Conservation (phyloP, 2,329 filamentous ascomycete species). For the Xylaria sp. region DNA sequence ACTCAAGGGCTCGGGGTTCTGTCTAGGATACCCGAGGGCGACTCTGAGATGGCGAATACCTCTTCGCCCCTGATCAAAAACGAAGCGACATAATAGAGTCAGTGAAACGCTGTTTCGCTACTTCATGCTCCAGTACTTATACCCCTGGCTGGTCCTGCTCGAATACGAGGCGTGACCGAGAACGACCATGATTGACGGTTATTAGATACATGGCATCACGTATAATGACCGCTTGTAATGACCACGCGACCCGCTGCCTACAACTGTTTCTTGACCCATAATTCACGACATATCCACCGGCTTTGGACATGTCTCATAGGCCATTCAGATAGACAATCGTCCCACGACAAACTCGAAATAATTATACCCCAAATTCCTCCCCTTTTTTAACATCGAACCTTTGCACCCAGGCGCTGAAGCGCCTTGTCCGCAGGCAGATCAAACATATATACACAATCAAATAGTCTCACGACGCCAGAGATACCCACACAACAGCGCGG, state of each 20-base stretch:
- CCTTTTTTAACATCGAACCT: neutral
- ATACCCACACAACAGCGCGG: constrained; percentile 18
- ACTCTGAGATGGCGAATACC: constrained; percentile 60
- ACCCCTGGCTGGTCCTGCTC: constrained; percentile 12
- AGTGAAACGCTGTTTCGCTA: constrained; percentile 38
- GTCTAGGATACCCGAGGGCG: constrained; percentile 68
- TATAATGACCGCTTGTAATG: neutral
- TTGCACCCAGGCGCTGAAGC: neutral
- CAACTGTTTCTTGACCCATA: constrained; percentile 20
- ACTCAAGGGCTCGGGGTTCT: constrained; percentile 59
- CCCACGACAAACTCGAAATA: constrained; percentile 38
- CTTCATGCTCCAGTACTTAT: constrained; percentile 16
- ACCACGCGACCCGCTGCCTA: constrained; percentile 4
- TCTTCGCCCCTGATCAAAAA: constrained; percentile 50
- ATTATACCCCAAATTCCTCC: constrained; percentile 25
- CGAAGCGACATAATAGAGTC: constrained; percentile 51
- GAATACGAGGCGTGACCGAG: neutral
- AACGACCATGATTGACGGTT: neutral
- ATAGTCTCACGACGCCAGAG: constrained; percentile 39
- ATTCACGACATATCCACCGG: constrained; percentile 20
- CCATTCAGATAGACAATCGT: constrained; percentile 34
- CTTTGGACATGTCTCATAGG: constrained; percentile 3
- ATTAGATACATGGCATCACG: constrained; percentile 1
- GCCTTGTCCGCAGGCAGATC: constrained; percentile 17
- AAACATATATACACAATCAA: constrained; percentile 29